Percentiles rank a stretch among this genome's conserved stretches.
phyloP scores from a whole-genome alignment of 2,329 filamentous ascomycete genomes.

The Pseudogymnoascus sp. region DNA sequence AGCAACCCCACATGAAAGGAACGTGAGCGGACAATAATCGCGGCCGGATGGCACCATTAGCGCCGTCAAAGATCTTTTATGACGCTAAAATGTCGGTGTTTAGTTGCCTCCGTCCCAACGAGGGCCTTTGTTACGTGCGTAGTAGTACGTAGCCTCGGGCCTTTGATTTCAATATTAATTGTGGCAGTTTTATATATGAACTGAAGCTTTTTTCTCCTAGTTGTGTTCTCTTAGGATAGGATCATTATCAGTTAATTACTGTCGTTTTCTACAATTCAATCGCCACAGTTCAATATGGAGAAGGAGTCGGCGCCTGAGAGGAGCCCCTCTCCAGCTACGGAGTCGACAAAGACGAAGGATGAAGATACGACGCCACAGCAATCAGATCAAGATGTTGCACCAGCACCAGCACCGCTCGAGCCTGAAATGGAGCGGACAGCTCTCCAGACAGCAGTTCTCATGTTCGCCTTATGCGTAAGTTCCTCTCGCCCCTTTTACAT shows the following conservation, averaged over 20 bases:
- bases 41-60: neutral
- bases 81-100: slow-evolving; percentile 2
- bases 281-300: neutral
- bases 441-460: slow-evolving; percentile 25
- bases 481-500: slow-evolving; percentile 12
- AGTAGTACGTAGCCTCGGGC: neutral
- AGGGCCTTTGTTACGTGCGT: neutral
- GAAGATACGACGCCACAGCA: neutral
- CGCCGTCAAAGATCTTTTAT: neutral
- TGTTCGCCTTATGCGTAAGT: slow-evolving; percentile 25
- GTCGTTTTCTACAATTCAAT: neutral
- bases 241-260: too few relatives aligned
- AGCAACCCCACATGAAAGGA: neutral
- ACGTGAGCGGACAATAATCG: neutral
- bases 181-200: neutral
- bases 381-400: neutral
- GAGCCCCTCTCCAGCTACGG: neutral
- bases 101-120: neutral
- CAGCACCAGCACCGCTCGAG: neutral
- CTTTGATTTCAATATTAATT: neutral
- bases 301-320: neutral
- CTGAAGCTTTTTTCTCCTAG: neutral
- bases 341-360: neutral
- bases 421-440: slow-evolving; percentile 26
- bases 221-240: neutral